Evolutionary conservation across 108 stramenopile genomes (phyloP).

Genomic region (Cylindrotheca fusiformis): DNA sequence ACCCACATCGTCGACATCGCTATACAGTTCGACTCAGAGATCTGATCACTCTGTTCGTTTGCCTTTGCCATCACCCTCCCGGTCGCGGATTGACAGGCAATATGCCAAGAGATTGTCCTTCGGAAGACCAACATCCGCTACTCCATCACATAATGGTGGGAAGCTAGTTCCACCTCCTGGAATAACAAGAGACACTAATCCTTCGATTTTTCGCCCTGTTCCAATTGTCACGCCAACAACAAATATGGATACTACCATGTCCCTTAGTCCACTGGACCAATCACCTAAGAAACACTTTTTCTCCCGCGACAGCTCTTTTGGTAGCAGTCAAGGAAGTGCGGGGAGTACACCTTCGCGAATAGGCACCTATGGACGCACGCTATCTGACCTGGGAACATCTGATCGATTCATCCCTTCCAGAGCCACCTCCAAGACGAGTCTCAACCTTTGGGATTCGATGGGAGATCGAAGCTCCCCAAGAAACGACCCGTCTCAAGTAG

Average conservation of each 20-base stretch:
- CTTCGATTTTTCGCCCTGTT: slow-evolving; percentile 47
- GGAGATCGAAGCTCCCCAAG: slow-evolving; percentile 1
- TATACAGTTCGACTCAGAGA: slow-evolving; percentile 2
- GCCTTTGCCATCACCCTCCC: slow-evolving; percentile 43
- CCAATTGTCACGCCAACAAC: slow-evolving; percentile 24
- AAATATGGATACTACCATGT: background rate
- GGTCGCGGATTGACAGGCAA: slow-evolving; percentile 48
- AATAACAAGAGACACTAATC: slow-evolving; percentile 24
- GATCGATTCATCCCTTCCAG: slow-evolving; percentile 86
- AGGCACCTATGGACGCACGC: slow-evolving; percentile 2
- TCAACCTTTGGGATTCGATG: slow-evolving; percentile 48
- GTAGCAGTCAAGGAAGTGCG: slow-evolving; percentile 10
- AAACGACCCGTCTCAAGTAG: slow-evolving; percentile 1
- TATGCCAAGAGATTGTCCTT: slow-evolving; percentile 53
- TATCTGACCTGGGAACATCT: slow-evolving; percentile 27
- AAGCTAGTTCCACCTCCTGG: slow-evolving; percentile 30
- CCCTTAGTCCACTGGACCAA: slow-evolving; percentile 8
- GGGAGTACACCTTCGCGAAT: slow-evolving; percentile 9
- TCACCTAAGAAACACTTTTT: slow-evolving; percentile 9
- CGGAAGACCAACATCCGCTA: background rate
- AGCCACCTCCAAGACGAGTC: slow-evolving; percentile 52
- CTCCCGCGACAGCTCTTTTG: slow-evolving; percentile 2
- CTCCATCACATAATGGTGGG: slow-evolving; percentile 6
- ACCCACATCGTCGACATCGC: slow-evolving; percentile 8
- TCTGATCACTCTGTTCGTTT: slow-evolving; percentile 11